phyloP scores from a whole-genome alignment of 2,329 filamentous ascomycete species.

The Colletotrichum falcatum region DNA sequence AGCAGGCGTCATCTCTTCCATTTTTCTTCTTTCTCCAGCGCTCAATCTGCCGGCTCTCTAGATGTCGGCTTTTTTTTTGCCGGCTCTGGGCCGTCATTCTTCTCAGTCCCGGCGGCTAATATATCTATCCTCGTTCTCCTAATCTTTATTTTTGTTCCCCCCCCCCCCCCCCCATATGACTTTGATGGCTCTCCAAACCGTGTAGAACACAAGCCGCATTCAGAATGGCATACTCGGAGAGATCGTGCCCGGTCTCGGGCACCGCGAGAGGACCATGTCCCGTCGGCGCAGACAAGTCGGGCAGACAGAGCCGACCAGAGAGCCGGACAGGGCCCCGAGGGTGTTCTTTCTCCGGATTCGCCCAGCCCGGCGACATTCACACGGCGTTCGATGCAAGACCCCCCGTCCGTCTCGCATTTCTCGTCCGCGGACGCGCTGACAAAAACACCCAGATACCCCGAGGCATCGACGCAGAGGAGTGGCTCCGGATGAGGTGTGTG shows the following conservation, averaged over 20 bases:
- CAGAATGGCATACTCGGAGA: slow-evolving; percentile 45
- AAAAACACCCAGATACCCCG: slow-evolving; percentile 55
- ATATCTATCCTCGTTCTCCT: slow-evolving; percentile 15
- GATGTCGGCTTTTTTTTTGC: too few species aligned
- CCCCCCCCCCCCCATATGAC: not conserved
- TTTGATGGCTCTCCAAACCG: not conserved
- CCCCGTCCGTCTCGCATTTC: too few species aligned
- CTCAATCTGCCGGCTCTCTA: not conserved
- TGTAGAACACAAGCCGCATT: not conserved
- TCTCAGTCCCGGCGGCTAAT: slow-evolving; percentile 29
- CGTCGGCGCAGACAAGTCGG: slow-evolving; percentile 36
- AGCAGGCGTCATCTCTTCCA: not conserved
- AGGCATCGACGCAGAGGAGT: slow-evolving; percentile 59
- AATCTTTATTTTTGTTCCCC: not conserved
- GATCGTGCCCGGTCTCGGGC: slow-evolving; percentile 49
- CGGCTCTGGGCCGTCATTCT: slow-evolving; percentile 19
- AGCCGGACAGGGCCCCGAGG: slow-evolving; percentile 47
- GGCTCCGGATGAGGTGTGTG: slow-evolving; percentile 60
- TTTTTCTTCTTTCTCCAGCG: not conserved
- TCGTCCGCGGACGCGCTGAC: slow-evolving; percentile 1
- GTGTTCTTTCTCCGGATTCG: slow-evolving; percentile 49
- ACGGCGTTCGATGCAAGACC: slow-evolving; percentile 54
- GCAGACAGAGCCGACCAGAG: slow-evolving; percentile 31
- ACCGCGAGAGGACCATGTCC: slow-evolving; percentile 45
- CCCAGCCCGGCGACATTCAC: slow-evolving; percentile 47